Evolutionary conservation across 108 stramenopile genomes (phyloP).

Genomic region (Skeletonema costatum): DNA sequence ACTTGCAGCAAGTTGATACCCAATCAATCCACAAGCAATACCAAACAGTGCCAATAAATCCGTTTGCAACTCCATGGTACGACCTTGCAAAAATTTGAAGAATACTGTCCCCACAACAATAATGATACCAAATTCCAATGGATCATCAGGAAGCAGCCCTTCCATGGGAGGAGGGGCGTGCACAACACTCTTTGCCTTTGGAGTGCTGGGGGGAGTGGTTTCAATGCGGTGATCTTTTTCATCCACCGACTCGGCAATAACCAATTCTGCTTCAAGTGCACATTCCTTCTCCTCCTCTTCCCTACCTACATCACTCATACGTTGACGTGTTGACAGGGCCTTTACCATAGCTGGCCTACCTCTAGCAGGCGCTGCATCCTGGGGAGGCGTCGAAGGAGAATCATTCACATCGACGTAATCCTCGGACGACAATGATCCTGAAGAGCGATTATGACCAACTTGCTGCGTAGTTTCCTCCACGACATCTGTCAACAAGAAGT

Average conservation of each 20-base stretch:
- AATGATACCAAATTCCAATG: slow-evolving; percentile 16
- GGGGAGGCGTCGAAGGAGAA: not conserved
- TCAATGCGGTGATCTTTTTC: not conserved
- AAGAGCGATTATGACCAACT: not conserved
- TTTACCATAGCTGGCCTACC: not conserved
- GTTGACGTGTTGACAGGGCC: slow-evolving; percentile 11
- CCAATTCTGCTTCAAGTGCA: not conserved
- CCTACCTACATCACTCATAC: slow-evolving; percentile 15
- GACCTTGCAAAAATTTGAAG: slow-evolving; percentile 32
- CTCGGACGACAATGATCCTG: not conserved
- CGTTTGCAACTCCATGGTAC: slow-evolving; percentile 13
- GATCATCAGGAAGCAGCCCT: slow-evolving; percentile 25
- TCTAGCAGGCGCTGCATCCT: not conserved
- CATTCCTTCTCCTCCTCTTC: slow-evolving; percentile 10
- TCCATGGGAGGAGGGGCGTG: not conserved
- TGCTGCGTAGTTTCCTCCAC: not conserved
- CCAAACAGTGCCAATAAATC: slow-evolving; percentile 27
- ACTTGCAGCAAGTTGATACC: slow-evolving; percentile 15
- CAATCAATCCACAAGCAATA: slow-evolving; percentile 31
- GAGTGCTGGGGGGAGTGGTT: not conserved
- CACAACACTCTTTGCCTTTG: not conserved
- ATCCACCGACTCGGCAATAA: not conserved
- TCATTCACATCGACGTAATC: not conserved
- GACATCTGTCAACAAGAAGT: slow-evolving; percentile 34
- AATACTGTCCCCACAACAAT: slow-evolving; percentile 18